Evolutionary conservation across 2,329 filamentous ascomycete species (phyloP).

Genomic region (Ophiosphaerella narmari): DNA sequence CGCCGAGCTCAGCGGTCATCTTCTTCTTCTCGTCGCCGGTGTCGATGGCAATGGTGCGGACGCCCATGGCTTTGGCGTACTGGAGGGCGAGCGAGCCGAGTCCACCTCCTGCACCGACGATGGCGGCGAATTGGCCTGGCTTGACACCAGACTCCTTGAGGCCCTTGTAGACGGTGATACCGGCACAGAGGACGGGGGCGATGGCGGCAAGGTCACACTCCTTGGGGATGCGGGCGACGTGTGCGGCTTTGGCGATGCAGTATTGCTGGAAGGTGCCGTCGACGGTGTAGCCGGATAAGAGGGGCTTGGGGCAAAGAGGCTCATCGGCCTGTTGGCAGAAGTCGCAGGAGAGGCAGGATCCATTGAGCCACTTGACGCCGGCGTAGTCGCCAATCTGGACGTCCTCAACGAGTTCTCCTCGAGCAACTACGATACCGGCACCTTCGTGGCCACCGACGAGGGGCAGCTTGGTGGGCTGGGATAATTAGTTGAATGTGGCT

Average conservation of each 20-base stretch:
- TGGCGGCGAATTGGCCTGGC: constrained; percentile 78
- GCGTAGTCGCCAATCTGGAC: constrained; percentile 79
- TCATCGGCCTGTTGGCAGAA: constrained; percentile 84
- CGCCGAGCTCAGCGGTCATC: constrained; percentile 70
- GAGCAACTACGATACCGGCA: constrained; percentile 81
- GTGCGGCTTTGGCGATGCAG: constrained; percentile 81
- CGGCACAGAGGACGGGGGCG: constrained; percentile 80
- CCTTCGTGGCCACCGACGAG: constrained; percentile 81
- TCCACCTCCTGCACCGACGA: constrained; percentile 85
- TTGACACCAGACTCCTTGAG: constrained; percentile 78
- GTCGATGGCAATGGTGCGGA: constrained; percentile 81
- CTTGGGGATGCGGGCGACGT: constrained; percentile 82
- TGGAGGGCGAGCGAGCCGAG: constrained; percentile 80
- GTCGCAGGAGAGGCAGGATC: constrained; percentile 78
- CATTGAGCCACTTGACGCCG: constrained; percentile 91
- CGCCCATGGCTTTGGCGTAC: constrained; percentile 89
- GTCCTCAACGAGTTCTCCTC: constrained; percentile 76
- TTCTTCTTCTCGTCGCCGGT: constrained; percentile 78
- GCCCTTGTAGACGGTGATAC: constrained; percentile 90
- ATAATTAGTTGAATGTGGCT: background rate
- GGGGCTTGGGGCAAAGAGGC: constrained; percentile 75
- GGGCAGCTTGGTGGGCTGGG: constrained; percentile 71
- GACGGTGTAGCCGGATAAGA: constrained; percentile 88
- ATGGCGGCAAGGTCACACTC: constrained; percentile 75
- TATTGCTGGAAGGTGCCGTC: constrained; percentile 95